Evolutionary conservation across 192 early-diverging fungal genomes (phyloP), one percentile per base, ranked within the genome.

Genomic region (Coemansia sp.): DNA sequence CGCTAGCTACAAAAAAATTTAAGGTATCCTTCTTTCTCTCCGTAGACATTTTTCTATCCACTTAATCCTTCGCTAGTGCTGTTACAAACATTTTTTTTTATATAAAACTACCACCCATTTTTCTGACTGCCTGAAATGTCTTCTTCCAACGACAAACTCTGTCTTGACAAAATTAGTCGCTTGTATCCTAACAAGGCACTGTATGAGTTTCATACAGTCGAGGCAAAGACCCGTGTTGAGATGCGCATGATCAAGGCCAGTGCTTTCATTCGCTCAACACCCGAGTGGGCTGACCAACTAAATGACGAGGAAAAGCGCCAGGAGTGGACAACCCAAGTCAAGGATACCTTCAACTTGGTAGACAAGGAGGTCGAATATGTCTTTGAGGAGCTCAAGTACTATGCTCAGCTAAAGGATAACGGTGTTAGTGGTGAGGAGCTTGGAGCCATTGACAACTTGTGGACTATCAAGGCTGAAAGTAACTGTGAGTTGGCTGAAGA

Each of bases 401-500:
- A 38, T 9, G 6, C 36, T 1, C 0, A 9, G 1, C 36, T 38
- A 38, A 38, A 38, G 36, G 36, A 38, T 0, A 38, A 38, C 8
- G 36, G 36, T 1, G 36, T 38, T 7, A 8, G 36, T 38, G 36
- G 36, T 0, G 36, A 38, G 9, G 36, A 38, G 8, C 6, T 38
- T 38, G 36, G 36, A 38, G 6, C 36, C 36, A 38, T 38, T 73
- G 52, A 81, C 79, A 20, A 57, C 78, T 27, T 78, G 43, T 51
- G 47, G n/a, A 20, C 20, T 51, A 20, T 20, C 15, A 51, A 20
- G 0, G 3, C 47, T n/a, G 47, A 2, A 3, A 51, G 20, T n/a
- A 20, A 51, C 47, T 20, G 47, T 20, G 47, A 51, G 20, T 51
- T 51, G 47, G 47, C 47, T 51, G n/a, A 51, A 38, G 36, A 38